Evolutionary conservation across 768 basidiomycete genomes (phyloP), one percentile per base, ranked within the genome.

Genomic region (Coprinopsis strossmayeri): DNA sequence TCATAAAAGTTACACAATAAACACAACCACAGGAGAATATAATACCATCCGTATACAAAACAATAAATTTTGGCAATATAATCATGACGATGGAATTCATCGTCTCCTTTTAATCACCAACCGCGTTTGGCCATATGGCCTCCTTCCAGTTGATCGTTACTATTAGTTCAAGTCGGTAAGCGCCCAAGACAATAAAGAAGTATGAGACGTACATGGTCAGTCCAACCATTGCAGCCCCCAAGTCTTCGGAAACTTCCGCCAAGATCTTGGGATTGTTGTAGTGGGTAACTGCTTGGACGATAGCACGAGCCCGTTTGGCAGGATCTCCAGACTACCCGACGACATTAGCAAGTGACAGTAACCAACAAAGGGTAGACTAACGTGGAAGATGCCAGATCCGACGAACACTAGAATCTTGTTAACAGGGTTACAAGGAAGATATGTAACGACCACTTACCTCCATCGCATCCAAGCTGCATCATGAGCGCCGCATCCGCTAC

Each of bases 381-480:
- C 91, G 66, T 88, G 82, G 82, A 96, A 97, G 61, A 98, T 94
- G 41, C 95, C 95, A 17, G 93, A 96, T 32, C 95, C 95, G 52
- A 99, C 95, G 58, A 99, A 99, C 26, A 99, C 95, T 89, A 61
- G 5, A 11, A 34, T 28, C 5, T 30, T 17, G 12, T 20, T 11
- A 24, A 5, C 38, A 47, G 34, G 26, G 41, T 45, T 52, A 30
- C 58, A 45, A 49, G 15, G 23, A 32, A 5, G 21, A 49, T 53
- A 26, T 34, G 46, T 44, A 51, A 46, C 44, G 54, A 1, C 3
- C 35, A 65, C 82, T 53, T 60, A 93, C 93, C 87, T 73, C 94
- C 92, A 61, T 95, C 95, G 65, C 91, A 92, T 28, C 95, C 92
- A 28, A 98, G 79, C 61, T 95, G 92, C 94, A 98, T 98, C 95